phyloP scores from a whole-genome alignment of 2,329 filamentous ascomycete genomes.

The Fusarium secorum region DNA sequence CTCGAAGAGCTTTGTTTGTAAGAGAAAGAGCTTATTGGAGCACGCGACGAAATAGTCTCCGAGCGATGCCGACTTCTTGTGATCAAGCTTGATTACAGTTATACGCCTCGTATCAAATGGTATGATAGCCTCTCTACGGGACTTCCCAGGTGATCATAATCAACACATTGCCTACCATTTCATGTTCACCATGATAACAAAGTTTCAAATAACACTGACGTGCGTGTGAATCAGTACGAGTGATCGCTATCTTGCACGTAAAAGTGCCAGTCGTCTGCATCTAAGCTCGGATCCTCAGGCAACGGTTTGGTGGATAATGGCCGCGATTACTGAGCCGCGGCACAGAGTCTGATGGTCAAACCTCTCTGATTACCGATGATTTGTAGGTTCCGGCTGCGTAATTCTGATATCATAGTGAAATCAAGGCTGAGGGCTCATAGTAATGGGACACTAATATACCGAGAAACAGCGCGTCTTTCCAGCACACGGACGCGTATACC shows the following conservation, averaged over 20 bases:
- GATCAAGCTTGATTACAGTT: constrained; percentile 49
- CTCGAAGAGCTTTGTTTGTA: constrained; percentile 46
- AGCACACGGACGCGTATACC: constrained; percentile 24
- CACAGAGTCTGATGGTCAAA: constrained; percentile 52
- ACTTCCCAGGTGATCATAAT: constrained; percentile 47
- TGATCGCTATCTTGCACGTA: constrained; percentile 48
- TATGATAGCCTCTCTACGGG: constrained; percentile 36
- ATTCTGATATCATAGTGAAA: constrained; percentile 39
- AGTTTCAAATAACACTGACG: constrained; percentile 51
- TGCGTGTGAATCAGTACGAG: constrained; percentile 48
- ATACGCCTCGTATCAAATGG: constrained; percentile 44
- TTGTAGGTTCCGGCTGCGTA: constrained; percentile 40
- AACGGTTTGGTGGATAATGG: constrained; percentile 51
- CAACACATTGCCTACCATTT: constrained; percentile 56
- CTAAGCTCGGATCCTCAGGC: constrained; percentile 48
- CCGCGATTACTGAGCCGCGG: constrained; percentile 51
- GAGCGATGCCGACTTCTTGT: constrained; percentile 50
- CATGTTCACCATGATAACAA: constrained; percentile 52
- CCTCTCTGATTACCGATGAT: constrained; percentile 47
- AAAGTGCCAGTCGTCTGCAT: constrained; percentile 50
- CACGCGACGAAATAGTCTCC: constrained; percentile 42
- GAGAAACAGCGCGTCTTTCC: background rate
- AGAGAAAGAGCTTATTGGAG: constrained; percentile 46
- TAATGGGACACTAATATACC: constrained; percentile 21
- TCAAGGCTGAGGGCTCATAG: constrained; percentile 39